Percentiles rank a stretch among this genome's conserved stretches.
These are phyloP conservation scores for Conticribra guillardii DNA, from an alignment of 108 stramenopile species.

Conservation along the genomic window DNA sequence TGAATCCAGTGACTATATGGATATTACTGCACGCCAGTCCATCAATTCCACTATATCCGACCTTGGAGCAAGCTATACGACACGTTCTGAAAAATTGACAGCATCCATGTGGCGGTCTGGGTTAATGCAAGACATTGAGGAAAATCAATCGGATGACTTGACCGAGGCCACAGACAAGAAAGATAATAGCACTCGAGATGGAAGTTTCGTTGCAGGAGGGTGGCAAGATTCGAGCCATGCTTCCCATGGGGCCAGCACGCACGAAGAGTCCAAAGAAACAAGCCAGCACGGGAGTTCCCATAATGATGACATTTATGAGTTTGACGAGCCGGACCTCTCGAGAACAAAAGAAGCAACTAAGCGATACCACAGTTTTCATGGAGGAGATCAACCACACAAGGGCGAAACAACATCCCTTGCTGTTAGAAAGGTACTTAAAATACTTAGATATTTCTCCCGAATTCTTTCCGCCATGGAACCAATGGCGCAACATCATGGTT, in stretches of 20 bases:
- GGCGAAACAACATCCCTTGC: conserved; percentile 33
- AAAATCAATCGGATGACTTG: background rate
- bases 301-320: conserved; percentile 34
- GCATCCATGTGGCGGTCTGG: background rate
- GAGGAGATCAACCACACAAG: conserved; percentile 1
- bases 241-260: too few species aligned
- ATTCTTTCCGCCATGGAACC: conserved; percentile 58
- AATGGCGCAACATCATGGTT: conserved; percentile 36
- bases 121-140: background rate
- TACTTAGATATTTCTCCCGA: conserved; percentile 56
- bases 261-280: background rate
- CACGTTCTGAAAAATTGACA: background rate
- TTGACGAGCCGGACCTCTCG: conserved; percentile 22
- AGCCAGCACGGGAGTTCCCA: background rate
- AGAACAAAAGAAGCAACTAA: conserved; percentile 1
- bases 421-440: conserved; percentile 42
- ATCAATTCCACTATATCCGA: background rate
- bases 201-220: background rate
- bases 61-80: background rate
- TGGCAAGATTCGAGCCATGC: too few species aligned
- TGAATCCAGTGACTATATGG: background rate
- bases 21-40: background rate
- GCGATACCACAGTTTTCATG: background rate
- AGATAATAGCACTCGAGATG: background rate
- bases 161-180: background rate